Conservation (phyloP, 495 filamentous ascomycete genomes). For the Astrocystis sublimbata region DNA sequence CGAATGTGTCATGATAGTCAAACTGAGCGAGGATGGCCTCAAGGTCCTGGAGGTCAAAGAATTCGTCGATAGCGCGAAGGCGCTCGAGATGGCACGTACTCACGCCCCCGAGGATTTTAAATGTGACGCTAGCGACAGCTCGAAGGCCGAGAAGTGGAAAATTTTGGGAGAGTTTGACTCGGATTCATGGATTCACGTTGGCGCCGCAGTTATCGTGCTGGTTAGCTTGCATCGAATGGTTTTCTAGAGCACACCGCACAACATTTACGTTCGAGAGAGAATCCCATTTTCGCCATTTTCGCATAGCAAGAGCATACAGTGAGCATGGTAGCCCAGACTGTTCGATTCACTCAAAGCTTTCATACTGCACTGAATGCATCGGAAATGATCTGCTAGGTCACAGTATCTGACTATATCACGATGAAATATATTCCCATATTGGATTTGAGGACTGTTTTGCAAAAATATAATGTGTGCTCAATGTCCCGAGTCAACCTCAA, state of each 20-base stretch:
- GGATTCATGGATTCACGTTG: neutral
- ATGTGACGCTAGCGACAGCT: neutral
- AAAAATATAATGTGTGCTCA: too few species aligned
- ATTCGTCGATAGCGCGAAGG: constrained; percentile 46
- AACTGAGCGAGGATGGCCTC: constrained; percentile 30
- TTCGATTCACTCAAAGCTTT: too few species aligned
- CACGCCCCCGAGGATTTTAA: constrained; percentile 34
- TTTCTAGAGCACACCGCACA: neutral
- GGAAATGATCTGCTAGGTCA: too few species aligned
- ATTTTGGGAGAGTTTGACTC: neutral
- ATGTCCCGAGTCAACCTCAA: too few species aligned
- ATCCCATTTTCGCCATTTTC: too few species aligned
- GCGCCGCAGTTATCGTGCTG: neutral
- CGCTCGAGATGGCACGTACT: constrained; percentile 38
- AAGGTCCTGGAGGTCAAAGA: constrained; percentile 36
- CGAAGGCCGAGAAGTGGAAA: neutral
- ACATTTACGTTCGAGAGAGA: too few species aligned
- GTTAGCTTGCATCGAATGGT: neutral
- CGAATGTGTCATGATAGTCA: constrained; percentile 44
- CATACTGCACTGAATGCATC: too few species aligned
- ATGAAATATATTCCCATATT: too few species aligned
- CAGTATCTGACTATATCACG: too few species aligned
- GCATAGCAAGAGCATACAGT: too few species aligned
- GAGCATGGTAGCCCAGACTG: too few species aligned
- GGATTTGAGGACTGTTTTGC: too few species aligned